Base-by-base conservation (phyloP, 2,329 filamentous ascomycete species). In the Orbilia javanica region DNA sequence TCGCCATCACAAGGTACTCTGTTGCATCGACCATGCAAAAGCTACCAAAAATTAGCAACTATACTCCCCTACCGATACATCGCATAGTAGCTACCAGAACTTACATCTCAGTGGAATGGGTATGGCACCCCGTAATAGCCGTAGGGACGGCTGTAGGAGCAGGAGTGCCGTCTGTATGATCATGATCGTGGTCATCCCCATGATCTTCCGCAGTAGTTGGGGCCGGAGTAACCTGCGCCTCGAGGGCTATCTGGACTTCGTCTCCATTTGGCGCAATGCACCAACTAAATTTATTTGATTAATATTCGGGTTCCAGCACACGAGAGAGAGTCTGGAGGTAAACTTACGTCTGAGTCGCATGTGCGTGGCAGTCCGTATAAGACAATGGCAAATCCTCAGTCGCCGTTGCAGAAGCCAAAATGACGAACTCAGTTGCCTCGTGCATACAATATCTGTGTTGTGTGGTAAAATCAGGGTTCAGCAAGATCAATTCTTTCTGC, bases 351-450 rank as follows among this genome's bases (percentile, higher is more conserved):
- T 89, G 86, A 2, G 83, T 81, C 15, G 85, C 89, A 83, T 93
- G 90, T 0, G 84, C 81, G 82, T 93, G 90, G 82, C 91, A 86
- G 13, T 81, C 84, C 0, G 84, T 85, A 79, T 85, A 86, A 1
- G 81, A 81, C 10, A 82, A 81, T 0, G 84, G 83, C 4, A 84
- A 42, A 31, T 57, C 44, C 10, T 68, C 42, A 15, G 57, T 62
- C 15, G 74, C 67, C 0, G 82, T 82, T 2, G 81, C 53, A 3
- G 72, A 69, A 5, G 50, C 66, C 39, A 77, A 44, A 60, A 77
- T 53, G 10, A 65, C 42, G 22, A 70, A 77, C 50, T 77, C 72
- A 8, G 65, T 77, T 27, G 31, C 55, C 22, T 62, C 72, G 31
- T 69, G 55, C 65, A 77, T 70, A 48, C 72, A 77, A 62, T 77